Evolutionary conservation across 1,139 yeast genomes (phyloP), one percentile per base, ranked within the genome.

Genomic region (Geotrichum fermentans): DNA sequence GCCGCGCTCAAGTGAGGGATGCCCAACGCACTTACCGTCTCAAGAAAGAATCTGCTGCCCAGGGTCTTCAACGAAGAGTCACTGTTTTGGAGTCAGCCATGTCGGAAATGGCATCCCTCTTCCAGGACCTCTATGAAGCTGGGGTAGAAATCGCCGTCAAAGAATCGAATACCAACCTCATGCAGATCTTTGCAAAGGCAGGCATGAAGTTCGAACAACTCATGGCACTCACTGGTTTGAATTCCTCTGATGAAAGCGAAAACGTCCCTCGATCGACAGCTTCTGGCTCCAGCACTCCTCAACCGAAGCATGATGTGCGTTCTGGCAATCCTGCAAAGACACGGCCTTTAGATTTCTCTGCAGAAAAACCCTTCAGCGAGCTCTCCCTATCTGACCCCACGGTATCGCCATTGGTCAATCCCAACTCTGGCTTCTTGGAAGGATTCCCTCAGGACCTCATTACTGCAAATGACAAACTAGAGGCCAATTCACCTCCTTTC

Each of bases 1-100:
- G 54, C 37, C 30, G 54, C 14, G 54, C 52, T 8, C 54, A 52
- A 32, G 50, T 52, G n/a, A 34, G 54, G 13, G 52, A 52, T 28
- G 54, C 54, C 1, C 54, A 52, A 33, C 33, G 50, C 22, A 52
- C 54, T 6, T 52, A 52, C 40, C 43, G 54, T 1, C 36, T 52
- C 7, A 45, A 49, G 22, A 52, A 49, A 24, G 54, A 52, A 17
- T 45, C 52, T n/a, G 50, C 52, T 20, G 39, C 43, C 10, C 49
- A 41, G 8, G 39, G 39, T 20, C 47, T 52, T 8, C 45, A 48
- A 36, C 24, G 33, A 20, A 37, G 50, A n/a, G 54, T 49, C 6
- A 16, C 14, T 6, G 17, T 41, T 10, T 37, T 49, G 1, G 50
- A 49, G 33, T 28, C 49, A 7, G 37, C 45, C 1, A 34, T 47